Conservation (phyloP, 257 asterid species). For the Plantago major region DNA sequence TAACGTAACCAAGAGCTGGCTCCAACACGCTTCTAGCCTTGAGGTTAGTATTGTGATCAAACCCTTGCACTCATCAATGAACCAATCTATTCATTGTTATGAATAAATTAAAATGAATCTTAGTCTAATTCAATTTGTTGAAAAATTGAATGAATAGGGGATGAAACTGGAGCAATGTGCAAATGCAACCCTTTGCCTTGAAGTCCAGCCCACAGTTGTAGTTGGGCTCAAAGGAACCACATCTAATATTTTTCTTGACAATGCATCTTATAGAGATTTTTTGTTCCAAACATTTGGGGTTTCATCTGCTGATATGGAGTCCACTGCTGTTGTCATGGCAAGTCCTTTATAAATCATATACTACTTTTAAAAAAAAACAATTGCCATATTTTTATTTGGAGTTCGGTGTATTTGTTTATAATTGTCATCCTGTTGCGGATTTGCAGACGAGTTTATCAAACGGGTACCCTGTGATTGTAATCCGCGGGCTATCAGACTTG, state of each 20-base stretch:
- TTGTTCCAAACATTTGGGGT: constrained; percentile 42
- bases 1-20: constrained; percentile 36
- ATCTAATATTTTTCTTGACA: constrained; percentile 47
- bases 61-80: too few relatives aligned
- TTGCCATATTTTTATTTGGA: too few relatives aligned
- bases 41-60: constrained; percentile 20
- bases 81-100: too few relatives aligned
- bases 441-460: constrained; percentile 51
- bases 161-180: constrained; percentile 42
- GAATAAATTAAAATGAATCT: too few relatives aligned
- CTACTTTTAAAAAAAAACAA: too few relatives aligned
- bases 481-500: constrained; percentile 50
- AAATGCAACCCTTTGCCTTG: constrained; percentile 48
- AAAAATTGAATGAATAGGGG: constrained; percentile 25
- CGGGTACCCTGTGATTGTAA: constrained; percentile 44
- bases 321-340: constrained; percentile 60
- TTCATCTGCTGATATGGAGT: constrained; percentile 63
- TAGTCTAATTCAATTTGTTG: too few relatives aligned
- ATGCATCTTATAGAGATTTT: constrained; percentile 54
- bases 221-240: constrained; percentile 50
- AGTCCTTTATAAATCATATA: background rate
- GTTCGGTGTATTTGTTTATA: background rate
- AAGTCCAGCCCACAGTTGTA: constrained; percentile 38
- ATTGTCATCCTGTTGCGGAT: background rate
- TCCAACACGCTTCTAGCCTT: constrained; percentile 38